Evolutionary conservation across 352 stramenopile species (phyloP).

Genomic region (Globisporangium recalcitrans): DNA sequence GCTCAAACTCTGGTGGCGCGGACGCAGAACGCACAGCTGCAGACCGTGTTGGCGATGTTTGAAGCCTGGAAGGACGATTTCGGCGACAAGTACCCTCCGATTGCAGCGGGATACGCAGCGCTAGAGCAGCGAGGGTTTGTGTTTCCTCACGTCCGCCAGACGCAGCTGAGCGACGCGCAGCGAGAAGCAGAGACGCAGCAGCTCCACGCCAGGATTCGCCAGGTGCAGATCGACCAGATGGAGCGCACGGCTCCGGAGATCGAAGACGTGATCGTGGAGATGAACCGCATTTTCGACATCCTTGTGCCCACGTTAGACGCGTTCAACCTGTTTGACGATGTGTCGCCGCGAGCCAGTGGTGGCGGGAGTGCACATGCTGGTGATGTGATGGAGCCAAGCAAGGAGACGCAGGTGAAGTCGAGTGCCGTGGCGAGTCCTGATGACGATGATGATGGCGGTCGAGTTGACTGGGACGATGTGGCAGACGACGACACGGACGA

Average conservation of each 20-base stretch:
- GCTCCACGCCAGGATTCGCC: constrained; percentile 14
- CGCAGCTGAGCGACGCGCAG: constrained; percentile 18
- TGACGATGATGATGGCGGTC: neutral
- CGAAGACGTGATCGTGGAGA: constrained; percentile 55
- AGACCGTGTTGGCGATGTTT: constrained; percentile 40
- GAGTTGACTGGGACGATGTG: neutral
- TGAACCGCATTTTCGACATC: constrained; percentile 75
- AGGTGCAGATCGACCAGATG: constrained; percentile 32
- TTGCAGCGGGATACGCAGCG: constrained; percentile 45
- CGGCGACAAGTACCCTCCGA: constrained; percentile 45
- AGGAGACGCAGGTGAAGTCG: neutral
- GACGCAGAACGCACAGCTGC: constrained; percentile 1
- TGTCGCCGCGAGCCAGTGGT: neutral
- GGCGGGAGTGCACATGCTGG: neutral
- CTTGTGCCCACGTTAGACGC: constrained; percentile 66
- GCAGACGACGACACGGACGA: constrained; percentile 7
- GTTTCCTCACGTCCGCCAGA: constrained; percentile 31
- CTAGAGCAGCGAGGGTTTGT: constrained; percentile 45
- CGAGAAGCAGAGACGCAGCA: constrained; percentile 20
- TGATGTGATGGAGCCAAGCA: neutral
- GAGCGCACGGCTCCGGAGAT: constrained; percentile 46
- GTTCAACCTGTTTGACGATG: constrained; percentile 31
- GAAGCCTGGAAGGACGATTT: constrained; percentile 60
- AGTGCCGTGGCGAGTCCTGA: neutral
- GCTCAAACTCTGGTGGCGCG: constrained; percentile 6